Evolutionary conservation across 768 basidiomycete genomes (phyloP).

Genomic region (Leucogyrophana mollusca): DNA sequence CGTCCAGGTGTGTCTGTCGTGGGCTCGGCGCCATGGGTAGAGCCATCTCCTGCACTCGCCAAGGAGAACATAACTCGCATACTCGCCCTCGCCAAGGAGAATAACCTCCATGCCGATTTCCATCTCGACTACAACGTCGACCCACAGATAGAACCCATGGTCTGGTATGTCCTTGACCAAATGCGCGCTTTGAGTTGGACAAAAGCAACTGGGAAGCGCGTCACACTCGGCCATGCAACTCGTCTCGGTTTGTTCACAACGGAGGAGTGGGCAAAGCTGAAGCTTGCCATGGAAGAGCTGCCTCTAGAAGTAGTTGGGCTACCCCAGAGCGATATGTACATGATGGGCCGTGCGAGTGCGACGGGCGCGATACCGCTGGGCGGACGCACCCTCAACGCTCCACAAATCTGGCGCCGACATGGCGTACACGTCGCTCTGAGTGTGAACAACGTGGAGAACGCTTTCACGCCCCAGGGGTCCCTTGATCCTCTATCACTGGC

Average conservation of each 20-base stretch:
- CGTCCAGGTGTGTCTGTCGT: conserved; percentile 46
- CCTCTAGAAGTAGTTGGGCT: conserved; percentile 56
- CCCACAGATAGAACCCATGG: conserved; percentile 46
- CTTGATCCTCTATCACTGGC: conserved; percentile 61
- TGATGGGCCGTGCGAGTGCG: conserved; percentile 48
- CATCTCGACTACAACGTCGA: conserved; percentile 71
- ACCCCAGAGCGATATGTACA: conserved; percentile 67
- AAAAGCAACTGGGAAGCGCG: conserved; percentile 31
- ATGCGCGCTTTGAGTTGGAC: conserved; percentile 30
- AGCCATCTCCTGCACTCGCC: conserved; percentile 45
- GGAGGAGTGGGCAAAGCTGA: conserved; percentile 44
- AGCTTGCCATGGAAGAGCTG: conserved; percentile 34
- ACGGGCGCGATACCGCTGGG: conserved; percentile 30
- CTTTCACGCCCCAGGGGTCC: conserved; percentile 68
- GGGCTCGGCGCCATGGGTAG: conserved; percentile 68
- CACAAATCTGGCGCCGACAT: conserved; percentile 42
- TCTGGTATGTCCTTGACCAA: conserved; percentile 51
- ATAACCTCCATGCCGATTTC: conserved; percentile 52
- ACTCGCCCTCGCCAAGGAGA: conserved; percentile 41
- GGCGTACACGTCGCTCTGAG: conserved; percentile 52
- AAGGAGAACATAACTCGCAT: conserved; percentile 53
- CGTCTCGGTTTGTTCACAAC: conserved; percentile 51
- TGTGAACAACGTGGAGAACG: conserved; percentile 66
- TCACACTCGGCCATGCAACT: conserved; percentile 62
- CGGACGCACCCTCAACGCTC: conserved; percentile 56